A percentile compares a stretch with the other conserved stretches of the same genome.
phyloP scores from a whole-genome alignment of 331 rosid genomes.

The Phaseolus coccineus region DNA sequence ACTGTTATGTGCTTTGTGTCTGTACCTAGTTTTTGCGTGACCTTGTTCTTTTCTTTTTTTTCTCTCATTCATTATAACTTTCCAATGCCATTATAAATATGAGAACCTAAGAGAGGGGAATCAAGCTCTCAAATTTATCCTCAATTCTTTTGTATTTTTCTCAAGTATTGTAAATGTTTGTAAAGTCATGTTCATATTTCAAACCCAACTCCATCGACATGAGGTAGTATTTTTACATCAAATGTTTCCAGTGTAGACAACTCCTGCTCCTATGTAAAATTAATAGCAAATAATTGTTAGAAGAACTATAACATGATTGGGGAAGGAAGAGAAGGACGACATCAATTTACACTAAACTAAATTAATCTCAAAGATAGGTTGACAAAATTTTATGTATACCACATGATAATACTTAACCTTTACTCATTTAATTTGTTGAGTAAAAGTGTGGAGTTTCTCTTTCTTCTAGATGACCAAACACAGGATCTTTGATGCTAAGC shows the following conservation, averaged over 20 bases:
- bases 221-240: slow-evolving; percentile 9
- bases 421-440: not conserved
- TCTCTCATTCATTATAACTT: too few relatives aligned
- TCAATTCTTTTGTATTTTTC: too few relatives aligned
- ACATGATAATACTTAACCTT: not conserved
- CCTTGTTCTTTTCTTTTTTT: too few relatives aligned
- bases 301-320: not conserved
- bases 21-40: too few relatives aligned
- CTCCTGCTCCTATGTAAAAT: not conserved
- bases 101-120: too few relatives aligned
- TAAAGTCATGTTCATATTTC: slow-evolving; percentile 31
- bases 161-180: not conserved
- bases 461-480: not conserved
- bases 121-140: too few relatives aligned
- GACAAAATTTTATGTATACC: not conserved
- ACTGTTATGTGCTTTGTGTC: too few relatives aligned
- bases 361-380: slow-evolving; percentile 18
- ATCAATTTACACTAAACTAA: not conserved
- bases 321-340: not conserved
- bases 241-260: not conserved
- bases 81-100: too few relatives aligned
- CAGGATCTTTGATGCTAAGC: not conserved
- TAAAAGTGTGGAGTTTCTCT: not conserved
- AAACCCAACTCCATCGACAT: not conserved
- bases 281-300: not conserved